Base-by-base conservation (phyloP, 805 yeast species). In the Starmerella vaccinii region DNA sequence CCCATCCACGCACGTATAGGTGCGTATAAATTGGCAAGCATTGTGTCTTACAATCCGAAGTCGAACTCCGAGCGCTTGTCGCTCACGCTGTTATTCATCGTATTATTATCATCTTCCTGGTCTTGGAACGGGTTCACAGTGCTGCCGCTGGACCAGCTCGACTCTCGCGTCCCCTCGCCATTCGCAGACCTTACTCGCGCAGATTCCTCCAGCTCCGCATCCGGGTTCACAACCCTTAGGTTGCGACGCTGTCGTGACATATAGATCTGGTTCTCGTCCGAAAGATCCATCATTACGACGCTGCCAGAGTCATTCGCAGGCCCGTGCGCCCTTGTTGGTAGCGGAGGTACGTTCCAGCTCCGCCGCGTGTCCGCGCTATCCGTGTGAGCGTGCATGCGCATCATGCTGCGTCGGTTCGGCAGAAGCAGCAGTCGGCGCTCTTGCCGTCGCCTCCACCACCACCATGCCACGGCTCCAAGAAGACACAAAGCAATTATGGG, bases 401-500 rank as follows among this genome's bases (percentile, higher is more conserved):
- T 45, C 57, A 52, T 52, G 27, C 50, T 44, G 12, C 41, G 43
- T 5, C 51, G 45, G 39, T 54, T 46, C 49, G 59, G 47, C 15
- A 49, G 57, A 50, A 47, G 51, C 48, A 57, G 51, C 40, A 52
- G 38, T 3, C 50, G 47, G 13, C 57, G 51, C 46, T 58, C 60
- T n/a, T 57, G 47, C 15, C 64, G 59, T 22, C 57, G 57, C 7
- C 62, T 55, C 55, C 59, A 58, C 55, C 56, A 54, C 51, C 62
- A 46, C 51, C 62, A 63, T 0, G 63, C 59, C 9, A 63, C 61
- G 10, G 68, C 66, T 0, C 63, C 66, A 2, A 66, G 52, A 1
- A 71, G 64, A 9, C 67, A 62, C 3, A 73, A 52, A 4, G 66
- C 65, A 13, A 73, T 63, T 1, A 74, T 47, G 4, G 78, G 77